Conservation (phyloP, 345 rosid genomes). For the Bruguiera parviflora region DNA sequence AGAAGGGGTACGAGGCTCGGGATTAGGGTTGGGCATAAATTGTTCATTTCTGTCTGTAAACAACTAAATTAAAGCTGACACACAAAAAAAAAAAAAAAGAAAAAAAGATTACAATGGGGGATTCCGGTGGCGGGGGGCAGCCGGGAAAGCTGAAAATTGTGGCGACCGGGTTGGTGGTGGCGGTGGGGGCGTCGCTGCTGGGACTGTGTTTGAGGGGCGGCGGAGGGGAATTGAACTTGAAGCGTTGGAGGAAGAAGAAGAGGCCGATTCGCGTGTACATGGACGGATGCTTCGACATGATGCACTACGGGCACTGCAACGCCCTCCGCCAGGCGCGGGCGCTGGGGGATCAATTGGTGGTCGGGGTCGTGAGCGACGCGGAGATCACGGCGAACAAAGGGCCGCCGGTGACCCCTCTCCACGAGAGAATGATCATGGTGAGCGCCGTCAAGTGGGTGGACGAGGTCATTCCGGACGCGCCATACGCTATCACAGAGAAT, state of each 20-base stretch:
- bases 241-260: constrained; percentile 30
- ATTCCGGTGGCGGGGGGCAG: neutral
- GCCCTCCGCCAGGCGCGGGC: constrained; percentile 78
- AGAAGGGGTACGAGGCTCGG: too few species aligned
- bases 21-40: too few species aligned
- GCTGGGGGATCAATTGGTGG: constrained; percentile 64
- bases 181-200: constrained; percentile 13
- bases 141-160: constrained; percentile 8
- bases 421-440: constrained; percentile 71
- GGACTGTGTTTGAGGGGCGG: constrained; percentile 15
- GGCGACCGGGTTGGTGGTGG: constrained; percentile 15
- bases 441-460: constrained; percentile 77
- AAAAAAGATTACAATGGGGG: too few species aligned
- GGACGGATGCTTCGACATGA: constrained; percentile 85
- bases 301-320: constrained; percentile 85
- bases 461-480: constrained; percentile 70
- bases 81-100: too few species aligned
- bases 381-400: constrained; percentile 74
- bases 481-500: constrained; percentile 66
- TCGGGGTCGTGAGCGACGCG: constrained; percentile 70
- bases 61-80: too few species aligned
- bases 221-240: neutral
- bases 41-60: too few species aligned
- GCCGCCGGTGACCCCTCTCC: constrained; percentile 67
- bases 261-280: constrained; percentile 61